Base-by-base conservation (phyloP, 345 rosid genomes). In the Abelmoschus esculentus region DNA sequence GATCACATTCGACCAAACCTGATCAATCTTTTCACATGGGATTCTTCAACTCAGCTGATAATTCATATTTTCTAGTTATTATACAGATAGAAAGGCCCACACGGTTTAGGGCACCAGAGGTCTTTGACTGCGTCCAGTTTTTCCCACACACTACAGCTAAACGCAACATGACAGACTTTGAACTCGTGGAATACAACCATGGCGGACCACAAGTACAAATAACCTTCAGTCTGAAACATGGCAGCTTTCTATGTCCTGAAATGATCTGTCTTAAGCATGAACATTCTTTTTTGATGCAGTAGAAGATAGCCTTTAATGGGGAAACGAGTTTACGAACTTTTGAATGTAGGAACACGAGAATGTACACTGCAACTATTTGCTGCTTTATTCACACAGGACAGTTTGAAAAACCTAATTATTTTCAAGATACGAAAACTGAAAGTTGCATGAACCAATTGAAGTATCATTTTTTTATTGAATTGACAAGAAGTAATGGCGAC, bases 141-240 rank as follows among this genome's bases (percentile, higher is more conserved):
- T 40, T 13, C 67, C 52, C 50, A 38, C 49, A 17, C 11, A 40
- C 17, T 63, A 63, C 67, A 63, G 67, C 67, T 63, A 63, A 63
- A 40, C 42, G 52, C 67, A 63, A 18, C 65, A 11, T 44, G 14
- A 11, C 11, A 44, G 36, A 32, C 36, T 32, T 32, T 32, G 36
- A 32, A 32, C 36, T 32, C 36, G 36, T 32, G 36, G 36, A 6
- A 32, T 32, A 32, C 36, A 32, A 32, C 36, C 36, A 32, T 32
- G 36, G 36, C 36, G 36, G 36, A 4, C 5, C 36, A 44, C 49
- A 44, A 44, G 49, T 44, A 44, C 49, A 44, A 44, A 44, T 44
- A 26, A 18, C 54, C 17, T 65, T 26, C 12, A 65, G 38, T 44
- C 55, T 14, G 55, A 64, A 64, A 64, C 12, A 44, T 49, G 53